Evolutionary conservation across 805 yeast genomes (phyloP).

Genomic region (Yamadazyma laniorum): DNA sequence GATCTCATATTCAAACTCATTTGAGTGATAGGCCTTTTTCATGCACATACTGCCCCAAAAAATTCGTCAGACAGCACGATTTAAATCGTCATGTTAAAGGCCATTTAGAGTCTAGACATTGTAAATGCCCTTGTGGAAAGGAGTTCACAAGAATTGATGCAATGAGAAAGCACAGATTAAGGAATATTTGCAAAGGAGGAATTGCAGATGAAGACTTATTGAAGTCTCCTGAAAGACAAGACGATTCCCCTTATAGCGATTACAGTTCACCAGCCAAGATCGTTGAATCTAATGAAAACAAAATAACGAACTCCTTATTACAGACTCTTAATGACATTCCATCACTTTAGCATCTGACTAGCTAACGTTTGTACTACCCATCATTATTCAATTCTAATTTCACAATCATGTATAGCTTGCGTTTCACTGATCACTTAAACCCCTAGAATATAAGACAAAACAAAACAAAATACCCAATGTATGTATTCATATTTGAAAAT

Average conservation of each 20-base stretch:
- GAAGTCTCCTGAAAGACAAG: constrained; percentile 7
- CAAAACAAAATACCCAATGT: too few relatives aligned
- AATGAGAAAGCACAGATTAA: constrained; percentile 69
- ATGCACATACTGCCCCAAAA: constrained; percentile 74
- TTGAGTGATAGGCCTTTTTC: constrained; percentile 88
- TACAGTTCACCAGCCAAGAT: constrained; percentile 4
- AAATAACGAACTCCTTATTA: constrained; percentile 7
- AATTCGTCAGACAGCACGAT: constrained; percentile 95
- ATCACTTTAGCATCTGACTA: constrained; percentile 2
- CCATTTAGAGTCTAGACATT: constrained; percentile 68
- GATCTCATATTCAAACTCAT: constrained; percentile 97
- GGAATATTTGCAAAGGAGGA: constrained; percentile 84
- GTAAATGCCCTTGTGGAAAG: constrained; percentile 89
- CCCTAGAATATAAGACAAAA: too few relatives aligned
- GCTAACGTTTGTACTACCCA: background rate
- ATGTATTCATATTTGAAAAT: too few relatives aligned
- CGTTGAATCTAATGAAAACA: constrained; percentile 6
- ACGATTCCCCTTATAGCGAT: constrained; percentile 4
- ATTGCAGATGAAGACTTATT: constrained; percentile 19
- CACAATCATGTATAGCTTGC: too few relatives aligned
- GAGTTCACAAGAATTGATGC: constrained; percentile 90
- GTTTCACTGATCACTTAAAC: too few relatives aligned
- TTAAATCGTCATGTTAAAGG: constrained; percentile 85
- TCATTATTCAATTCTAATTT: background rate
- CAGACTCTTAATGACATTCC: constrained; percentile 6